Conservation (phyloP, 108 stramenopile species). For the Seminavis robusta region DNA sequence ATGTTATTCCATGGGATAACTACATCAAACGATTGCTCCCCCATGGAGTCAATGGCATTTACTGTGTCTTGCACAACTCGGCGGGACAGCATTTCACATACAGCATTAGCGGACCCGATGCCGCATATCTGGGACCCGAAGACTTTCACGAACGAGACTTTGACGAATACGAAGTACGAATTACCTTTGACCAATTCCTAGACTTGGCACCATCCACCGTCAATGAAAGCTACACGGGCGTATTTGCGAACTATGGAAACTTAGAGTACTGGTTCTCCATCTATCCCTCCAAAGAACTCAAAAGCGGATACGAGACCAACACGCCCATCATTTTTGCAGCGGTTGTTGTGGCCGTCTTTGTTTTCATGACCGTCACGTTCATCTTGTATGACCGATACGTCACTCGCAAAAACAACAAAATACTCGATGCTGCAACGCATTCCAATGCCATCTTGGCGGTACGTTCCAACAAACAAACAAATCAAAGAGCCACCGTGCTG, state of each 20-base stretch:
- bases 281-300: slow-evolving; percentile 5
- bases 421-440: background rate
- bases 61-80: slow-evolving; percentile 5
- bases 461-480: no score
- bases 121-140: no score
- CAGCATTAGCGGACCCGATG: no score
- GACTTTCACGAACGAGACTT: no score
- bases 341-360: slow-evolving; percentile 4
- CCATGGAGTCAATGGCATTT: background rate
- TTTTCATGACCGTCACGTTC: slow-evolving; percentile 3
- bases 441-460: slow-evolving; percentile 7
- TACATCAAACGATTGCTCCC: no score
- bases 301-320: background rate
- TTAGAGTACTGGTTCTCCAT: slow-evolving; percentile 4
- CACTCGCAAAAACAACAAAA: background rate
- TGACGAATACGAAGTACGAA: no score
- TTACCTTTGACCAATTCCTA: no score
- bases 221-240: no score
- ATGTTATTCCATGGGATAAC: no score
- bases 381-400: slow-evolving; percentile 10
- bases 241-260: no score
- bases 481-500: background rate
- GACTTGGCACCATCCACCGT: no score
- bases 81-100: no score
- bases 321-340: background rate